These are phyloP conservation scores for Fraxinus cuspidata DNA, from an alignment of 257 asterid species.

Conservation along the genomic window DNA sequence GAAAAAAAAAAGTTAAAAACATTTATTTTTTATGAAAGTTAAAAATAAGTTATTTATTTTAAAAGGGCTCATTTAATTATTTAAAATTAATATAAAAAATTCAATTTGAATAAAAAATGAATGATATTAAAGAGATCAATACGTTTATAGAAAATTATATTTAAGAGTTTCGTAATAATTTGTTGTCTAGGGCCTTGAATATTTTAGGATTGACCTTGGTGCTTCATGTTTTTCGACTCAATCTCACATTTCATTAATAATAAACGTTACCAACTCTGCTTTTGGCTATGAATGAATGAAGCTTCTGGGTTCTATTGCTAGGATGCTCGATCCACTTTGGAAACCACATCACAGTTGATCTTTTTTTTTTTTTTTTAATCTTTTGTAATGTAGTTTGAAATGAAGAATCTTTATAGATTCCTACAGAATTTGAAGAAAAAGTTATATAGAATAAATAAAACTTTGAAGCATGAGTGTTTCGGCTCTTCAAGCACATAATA, in stretches of 20 bases:
- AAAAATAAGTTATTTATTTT: no score
- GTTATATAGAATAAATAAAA: neutral
- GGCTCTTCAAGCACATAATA: neutral
- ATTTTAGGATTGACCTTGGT: no score
- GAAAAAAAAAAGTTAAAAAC: no score
- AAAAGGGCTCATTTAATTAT: no score
- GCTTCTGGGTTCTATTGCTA: neutral
- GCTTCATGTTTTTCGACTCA: neutral
- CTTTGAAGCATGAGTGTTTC: neutral
- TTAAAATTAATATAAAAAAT: no score
- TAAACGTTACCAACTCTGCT: neutral
- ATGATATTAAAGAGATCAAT: no score
- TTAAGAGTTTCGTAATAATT: no score
- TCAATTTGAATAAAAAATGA: no score
- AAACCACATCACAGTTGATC: neutral
- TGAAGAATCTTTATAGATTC: neutral
- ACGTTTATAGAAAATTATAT: no score
- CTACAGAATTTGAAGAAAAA: neutral
- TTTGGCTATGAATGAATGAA: constrained; percentile 9
- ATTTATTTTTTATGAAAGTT: no score
- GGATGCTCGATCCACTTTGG: neutral
- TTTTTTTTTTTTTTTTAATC: neutral
- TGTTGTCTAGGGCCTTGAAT: no score
- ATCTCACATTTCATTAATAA: neutral
- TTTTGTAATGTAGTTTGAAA: neutral